Evolutionary conservation across 495 filamentous ascomycete genomes (phyloP).

Genomic region (Tetracladium setigerum): DNA sequence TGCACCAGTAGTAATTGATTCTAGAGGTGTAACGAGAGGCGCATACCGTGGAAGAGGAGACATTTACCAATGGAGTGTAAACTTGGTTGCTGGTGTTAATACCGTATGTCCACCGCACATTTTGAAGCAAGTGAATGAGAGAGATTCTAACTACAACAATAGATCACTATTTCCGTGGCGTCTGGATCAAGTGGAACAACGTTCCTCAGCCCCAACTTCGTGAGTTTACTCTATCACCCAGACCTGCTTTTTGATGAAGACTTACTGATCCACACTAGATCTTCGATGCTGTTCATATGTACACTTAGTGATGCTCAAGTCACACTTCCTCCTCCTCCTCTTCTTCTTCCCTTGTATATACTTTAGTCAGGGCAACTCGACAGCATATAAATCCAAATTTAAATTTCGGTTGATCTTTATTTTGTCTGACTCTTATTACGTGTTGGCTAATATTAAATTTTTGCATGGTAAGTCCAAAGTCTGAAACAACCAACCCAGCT

Average conservation of each 20-base stretch:
- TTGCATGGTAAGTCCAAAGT: no score
- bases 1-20: slow-evolving; percentile 56
- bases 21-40: slow-evolving; percentile 55
- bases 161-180: slow-evolving; percentile 45
- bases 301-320: neutral
- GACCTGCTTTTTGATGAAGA: neutral
- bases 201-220: slow-evolving; percentile 54
- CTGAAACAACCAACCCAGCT: no score
- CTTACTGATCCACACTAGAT: slow-evolving; percentile 28
- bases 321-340: no score
- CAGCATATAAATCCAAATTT: no score
- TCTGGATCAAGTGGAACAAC: slow-evolving; percentile 48
- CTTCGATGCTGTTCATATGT: slow-evolving; percentile 49
- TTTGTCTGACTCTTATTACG: no score
- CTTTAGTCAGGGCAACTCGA: no score
- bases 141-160: no score
- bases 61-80: slow-evolving; percentile 50
- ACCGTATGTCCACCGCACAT: slow-evolving; percentile 25
- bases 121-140: no score
- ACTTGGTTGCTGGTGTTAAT: slow-evolving; percentile 49
- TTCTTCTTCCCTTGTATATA: no score
- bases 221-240: slow-evolving; percentile 27
- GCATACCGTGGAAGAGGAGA: slow-evolving; percentile 56
- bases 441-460: no score
- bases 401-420: no score